Conservation (phyloP, 257 asterid genomes). For the Solanum rostratum region DNA sequence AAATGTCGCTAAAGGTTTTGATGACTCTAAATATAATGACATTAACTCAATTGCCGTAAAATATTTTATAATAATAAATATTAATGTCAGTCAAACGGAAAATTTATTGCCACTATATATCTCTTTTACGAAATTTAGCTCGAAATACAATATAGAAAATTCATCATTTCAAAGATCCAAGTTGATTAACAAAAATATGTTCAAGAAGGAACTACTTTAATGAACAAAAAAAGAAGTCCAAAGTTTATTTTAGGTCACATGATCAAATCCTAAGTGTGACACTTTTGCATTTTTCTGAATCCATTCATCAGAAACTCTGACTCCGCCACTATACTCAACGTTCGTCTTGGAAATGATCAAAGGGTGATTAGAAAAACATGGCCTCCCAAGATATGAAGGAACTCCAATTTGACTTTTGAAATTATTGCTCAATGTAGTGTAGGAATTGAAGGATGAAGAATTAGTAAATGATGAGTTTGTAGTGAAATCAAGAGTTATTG, state of each 20-base stretch:
- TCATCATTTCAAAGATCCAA: too few species aligned
- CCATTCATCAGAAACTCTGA: neutral
- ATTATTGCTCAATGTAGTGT: neutral
- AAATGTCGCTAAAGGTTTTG: too few species aligned
- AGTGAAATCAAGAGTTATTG: conserved; percentile 42
- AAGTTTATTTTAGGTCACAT: neutral
- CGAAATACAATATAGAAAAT: too few species aligned
- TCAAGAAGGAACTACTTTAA: neutral
- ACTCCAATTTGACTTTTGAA: neutral
- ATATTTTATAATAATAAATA: too few species aligned
- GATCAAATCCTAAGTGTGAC: neutral
- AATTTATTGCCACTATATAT: too few species aligned
- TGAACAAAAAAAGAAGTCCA: neutral
- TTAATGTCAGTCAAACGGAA: too few species aligned
- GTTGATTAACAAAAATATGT: too few species aligned
- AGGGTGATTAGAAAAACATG: neutral
- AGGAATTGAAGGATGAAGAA: neutral
- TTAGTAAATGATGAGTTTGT: neutral
- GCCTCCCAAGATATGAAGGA: neutral
- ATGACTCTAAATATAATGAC: too few species aligned
- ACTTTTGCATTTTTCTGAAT: neutral
- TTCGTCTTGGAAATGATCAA: neutral
- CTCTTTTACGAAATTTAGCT: too few species aligned
- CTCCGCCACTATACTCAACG: too few species aligned
- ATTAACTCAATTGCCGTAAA: too few species aligned